Conservation (phyloP, 257 asterid genomes). For the Penstemon barbatus region DNA sequence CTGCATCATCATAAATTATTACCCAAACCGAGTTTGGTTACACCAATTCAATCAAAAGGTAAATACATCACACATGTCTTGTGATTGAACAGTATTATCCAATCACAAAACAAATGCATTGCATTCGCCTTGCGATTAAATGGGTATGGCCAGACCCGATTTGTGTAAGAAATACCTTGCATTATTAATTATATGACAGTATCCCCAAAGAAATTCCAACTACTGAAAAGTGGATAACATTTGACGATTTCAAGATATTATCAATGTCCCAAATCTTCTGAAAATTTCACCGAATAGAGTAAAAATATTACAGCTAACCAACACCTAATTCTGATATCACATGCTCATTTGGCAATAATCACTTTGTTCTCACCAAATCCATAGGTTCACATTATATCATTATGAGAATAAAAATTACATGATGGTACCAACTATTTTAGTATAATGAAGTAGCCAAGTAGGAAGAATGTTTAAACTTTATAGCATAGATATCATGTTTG, state of each 20-base stretch:
- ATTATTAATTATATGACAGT: neutral
- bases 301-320: neutral
- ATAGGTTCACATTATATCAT: neutral
- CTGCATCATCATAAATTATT: neutral
- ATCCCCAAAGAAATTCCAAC: slow-evolving; percentile 13
- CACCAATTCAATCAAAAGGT: no score
- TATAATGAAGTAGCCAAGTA: no score
- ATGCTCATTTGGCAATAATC: slow-evolving; percentile 13
- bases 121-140: no score
- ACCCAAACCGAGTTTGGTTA: no score
- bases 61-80: no score
- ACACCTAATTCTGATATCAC: slow-evolving; percentile 13
- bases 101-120: no score
- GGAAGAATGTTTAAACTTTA: no score
- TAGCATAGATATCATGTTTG: neutral
- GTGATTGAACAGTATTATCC: no score
- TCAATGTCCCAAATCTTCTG: slow-evolving; percentile 1
- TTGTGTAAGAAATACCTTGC: no score
- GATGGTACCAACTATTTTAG: no score
- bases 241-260: slow-evolving; percentile 11
- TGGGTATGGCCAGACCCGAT: no score
- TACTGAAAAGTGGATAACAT: slow-evolving; percentile 17
- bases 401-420: no score
- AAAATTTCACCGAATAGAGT: neutral
- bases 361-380: neutral